Percentiles rank a stretch among this genome's conserved stretches.
These are phyloP conservation scores for Globisporangium lucens DNA, from an alignment of 352 stramenopile species.

Conservation along the genomic window DNA sequence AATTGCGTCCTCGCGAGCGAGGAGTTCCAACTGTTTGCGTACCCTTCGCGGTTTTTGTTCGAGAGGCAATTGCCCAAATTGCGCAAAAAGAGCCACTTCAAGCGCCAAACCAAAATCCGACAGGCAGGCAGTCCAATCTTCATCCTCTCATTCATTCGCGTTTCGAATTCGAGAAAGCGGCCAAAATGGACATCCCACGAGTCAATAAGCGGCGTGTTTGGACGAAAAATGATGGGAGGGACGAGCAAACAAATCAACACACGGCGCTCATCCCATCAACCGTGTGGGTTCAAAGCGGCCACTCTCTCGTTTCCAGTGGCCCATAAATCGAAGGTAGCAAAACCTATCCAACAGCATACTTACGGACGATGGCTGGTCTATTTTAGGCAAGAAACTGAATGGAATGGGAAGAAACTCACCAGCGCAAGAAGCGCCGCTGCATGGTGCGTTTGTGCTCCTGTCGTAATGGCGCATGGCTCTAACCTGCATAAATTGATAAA, in stretches of 20 bases:
- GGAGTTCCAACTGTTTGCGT: background rate
- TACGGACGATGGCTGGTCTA: background rate
- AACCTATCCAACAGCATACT: background rate
- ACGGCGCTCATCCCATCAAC: background rate
- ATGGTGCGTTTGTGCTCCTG: too few species aligned
- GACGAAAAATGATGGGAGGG: too few species aligned
- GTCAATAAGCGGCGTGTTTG: background rate
- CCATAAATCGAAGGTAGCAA: background rate
- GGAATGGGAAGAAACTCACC: too few species aligned
- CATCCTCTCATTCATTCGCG: background rate
- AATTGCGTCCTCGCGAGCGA: background rate
- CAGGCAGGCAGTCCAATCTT: too few species aligned
- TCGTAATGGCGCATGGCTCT: too few species aligned
- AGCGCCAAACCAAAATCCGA: too few species aligned
- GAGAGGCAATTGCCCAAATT: background rate
- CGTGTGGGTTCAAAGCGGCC: background rate
- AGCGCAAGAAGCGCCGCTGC: too few species aligned
- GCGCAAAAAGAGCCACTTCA: too few species aligned
- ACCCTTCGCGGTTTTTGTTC: background rate
- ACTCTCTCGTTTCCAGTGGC: too few species aligned
- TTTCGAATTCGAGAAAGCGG: background rate
- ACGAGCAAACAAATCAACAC: background rate
- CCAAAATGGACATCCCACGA: background rate
- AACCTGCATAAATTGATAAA: too few species aligned
- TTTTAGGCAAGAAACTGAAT: background rate